These are phyloP conservation scores for Magnolia kwangsiensis DNA, from an alignment of 164 flowering plant species.

Conservation along the genomic window DNA sequence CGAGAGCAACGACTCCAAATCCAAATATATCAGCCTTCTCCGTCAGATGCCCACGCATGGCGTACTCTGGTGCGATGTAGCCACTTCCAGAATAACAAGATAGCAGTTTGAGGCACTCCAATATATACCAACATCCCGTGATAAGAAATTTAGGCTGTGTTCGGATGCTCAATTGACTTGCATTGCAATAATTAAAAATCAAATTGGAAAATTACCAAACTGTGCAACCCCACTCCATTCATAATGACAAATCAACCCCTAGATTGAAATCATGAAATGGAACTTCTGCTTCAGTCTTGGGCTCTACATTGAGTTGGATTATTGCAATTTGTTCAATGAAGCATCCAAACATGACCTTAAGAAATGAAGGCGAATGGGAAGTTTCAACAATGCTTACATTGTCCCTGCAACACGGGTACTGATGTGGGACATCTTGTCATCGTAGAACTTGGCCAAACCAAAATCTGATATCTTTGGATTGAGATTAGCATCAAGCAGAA, in stretches of 20 bases:
- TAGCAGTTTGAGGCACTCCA: not conserved
- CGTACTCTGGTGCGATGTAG: constrained; percentile 33
- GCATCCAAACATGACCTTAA: not conserved
- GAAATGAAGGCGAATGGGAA: not conserved
- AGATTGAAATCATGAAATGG: no score
- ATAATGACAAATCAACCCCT: no score
- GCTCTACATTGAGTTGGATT: no score
- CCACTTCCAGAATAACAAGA: constrained; percentile 2
- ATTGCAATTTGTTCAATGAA: no score
- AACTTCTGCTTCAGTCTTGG: no score
- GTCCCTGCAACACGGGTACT: constrained; percentile 22
- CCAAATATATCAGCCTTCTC: constrained; percentile 34
- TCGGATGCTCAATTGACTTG: no score
- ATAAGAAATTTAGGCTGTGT: not conserved
- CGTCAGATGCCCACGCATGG: constrained; percentile 34
- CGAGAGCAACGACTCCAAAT: constrained; percentile 29
- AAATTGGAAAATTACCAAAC: no score
- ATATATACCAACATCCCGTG: not conserved
- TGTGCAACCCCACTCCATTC: no score
- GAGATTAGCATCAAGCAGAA: no score
- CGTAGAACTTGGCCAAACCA: constrained; percentile 15
- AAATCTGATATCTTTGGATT: no score
- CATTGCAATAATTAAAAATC: no score
- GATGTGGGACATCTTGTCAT: constrained; percentile 19
- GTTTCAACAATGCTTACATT: constrained; percentile 9